These are phyloP conservation scores for Penstemon davidsonii DNA, from an alignment of 257 asterid species.

Conservation along the genomic window DNA sequence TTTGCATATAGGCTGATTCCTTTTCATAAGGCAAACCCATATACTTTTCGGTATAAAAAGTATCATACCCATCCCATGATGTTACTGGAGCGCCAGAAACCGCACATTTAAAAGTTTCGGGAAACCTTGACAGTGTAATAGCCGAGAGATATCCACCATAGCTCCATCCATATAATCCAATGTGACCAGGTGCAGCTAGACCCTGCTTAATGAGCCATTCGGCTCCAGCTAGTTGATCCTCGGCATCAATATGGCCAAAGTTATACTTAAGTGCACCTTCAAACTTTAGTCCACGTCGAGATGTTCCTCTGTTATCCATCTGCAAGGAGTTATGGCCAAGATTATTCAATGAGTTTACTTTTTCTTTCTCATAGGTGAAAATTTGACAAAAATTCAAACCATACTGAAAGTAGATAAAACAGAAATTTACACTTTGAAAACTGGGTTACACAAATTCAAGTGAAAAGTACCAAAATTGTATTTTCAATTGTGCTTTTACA, in stretches of 20 bases:
- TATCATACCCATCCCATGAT: constrained; percentile 92
- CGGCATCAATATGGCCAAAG: constrained; percentile 72
- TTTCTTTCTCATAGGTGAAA: background rate
- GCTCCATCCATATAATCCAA: constrained; percentile 95
- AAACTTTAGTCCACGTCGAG: constrained; percentile 85
- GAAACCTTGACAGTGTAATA: constrained; percentile 66
- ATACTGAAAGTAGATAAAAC: constrained; percentile 27
- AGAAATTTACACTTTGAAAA: constrained; percentile 2
- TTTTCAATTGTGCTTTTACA: background rate
- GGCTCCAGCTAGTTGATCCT: constrained; percentile 81
- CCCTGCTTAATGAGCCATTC: constrained; percentile 81
- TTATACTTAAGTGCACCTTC: constrained; percentile 79
- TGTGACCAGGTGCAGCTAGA: constrained; percentile 56
- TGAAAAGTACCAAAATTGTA: constrained; percentile 1
- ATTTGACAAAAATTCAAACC: constrained; percentile 1
- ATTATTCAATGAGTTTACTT: constrained; percentile 12
- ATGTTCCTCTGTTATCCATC: constrained; percentile 97
- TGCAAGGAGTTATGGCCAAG: constrained; percentile 33
- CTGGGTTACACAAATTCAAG: constrained; percentile 15
- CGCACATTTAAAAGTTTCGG: constrained; percentile 67
- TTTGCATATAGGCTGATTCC: constrained; percentile 39
- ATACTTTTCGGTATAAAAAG: constrained; percentile 85
- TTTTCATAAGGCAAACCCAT: constrained; percentile 83
- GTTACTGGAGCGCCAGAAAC: constrained; percentile 97
- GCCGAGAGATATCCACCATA: constrained; percentile 96